These are phyloP conservation scores for Phyllostachys edulis DNA, from an alignment of 176 grass and related monocot species.

Conservation along the genomic window DNA sequence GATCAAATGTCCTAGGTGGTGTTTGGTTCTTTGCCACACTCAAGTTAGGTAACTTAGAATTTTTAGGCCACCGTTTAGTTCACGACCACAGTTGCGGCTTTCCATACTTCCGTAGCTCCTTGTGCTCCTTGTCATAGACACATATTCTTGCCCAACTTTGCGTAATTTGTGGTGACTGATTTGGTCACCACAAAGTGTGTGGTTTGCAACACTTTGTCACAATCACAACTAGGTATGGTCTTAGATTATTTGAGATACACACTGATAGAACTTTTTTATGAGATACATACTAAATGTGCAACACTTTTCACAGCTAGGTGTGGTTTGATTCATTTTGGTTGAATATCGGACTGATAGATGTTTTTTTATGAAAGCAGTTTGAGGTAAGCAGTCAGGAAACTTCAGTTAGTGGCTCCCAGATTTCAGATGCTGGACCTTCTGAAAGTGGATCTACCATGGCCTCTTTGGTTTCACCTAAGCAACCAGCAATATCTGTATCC, in stretches of 20 bases:
- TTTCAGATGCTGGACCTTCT: conserved; percentile 49
- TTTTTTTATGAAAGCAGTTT: conserved; percentile 29
- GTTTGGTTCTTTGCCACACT: background rate
- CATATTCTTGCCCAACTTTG: background rate
- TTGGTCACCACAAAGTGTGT: background rate
- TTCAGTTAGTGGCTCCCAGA: conserved; percentile 54
- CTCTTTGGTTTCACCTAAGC: conserved; percentile 43
- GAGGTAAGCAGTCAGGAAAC: conserved; percentile 57
- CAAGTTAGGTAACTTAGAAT: background rate
- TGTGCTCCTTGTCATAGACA: background rate
- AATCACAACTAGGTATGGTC: background rate
- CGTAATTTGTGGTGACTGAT: background rate
- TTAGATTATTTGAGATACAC: no score
- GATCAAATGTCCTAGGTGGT: background rate
- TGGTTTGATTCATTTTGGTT: conserved; percentile 7
- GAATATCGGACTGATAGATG: background rate
- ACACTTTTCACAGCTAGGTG: background rate
- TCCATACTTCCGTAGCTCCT: background rate
- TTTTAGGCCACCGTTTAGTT: background rate
- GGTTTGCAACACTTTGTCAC: conserved; percentile 1
- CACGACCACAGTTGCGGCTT: background rate
- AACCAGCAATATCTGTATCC: conserved; percentile 47
- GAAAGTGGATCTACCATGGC: conserved; percentile 45
- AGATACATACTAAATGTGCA: background rate
- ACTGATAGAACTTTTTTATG: no score